Conservation (phyloP, 1,284 basidiomycete species). For the Macrocybe sp. region DNA sequence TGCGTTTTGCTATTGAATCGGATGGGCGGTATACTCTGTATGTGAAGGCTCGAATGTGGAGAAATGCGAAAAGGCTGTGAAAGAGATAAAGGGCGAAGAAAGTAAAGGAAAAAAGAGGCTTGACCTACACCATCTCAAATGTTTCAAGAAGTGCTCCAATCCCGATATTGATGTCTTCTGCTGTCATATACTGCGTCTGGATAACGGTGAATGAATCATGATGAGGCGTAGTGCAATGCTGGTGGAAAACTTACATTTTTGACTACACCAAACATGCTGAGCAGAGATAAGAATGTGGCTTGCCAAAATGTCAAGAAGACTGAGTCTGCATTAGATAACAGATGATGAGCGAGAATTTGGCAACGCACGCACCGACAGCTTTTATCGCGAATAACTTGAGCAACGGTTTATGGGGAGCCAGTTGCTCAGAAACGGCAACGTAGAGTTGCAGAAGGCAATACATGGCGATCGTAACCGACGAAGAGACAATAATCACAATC, state of each 20-base stretch:
- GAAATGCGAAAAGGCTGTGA: constrained; percentile 55
- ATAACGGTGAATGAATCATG: not conserved
- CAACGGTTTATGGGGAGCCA: constrained; percentile 60
- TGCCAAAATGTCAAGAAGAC: constrained; percentile 85
- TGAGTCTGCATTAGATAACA: constrained; percentile 15
- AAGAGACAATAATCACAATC: constrained; percentile 60
- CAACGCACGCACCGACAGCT: constrained; percentile 50
- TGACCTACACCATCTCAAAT: constrained; percentile 70
- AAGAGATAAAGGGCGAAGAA: constrained; percentile 6
- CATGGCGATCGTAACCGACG: constrained; percentile 79
- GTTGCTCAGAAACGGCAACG: constrained; percentile 48
- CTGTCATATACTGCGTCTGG: constrained; percentile 64
- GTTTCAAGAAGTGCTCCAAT: constrained; percentile 67
- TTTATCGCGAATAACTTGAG: constrained; percentile 74
- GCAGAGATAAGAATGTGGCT: constrained; percentile 53
- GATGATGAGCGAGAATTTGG: not conserved
- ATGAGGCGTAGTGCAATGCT: not conserved
- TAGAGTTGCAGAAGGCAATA: constrained; percentile 79
- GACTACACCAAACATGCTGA: constrained; percentile 59
- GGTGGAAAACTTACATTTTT: constrained; percentile 47
- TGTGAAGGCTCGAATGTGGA: constrained; percentile 73
- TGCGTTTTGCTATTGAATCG: constrained; percentile 30
- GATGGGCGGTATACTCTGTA: constrained; percentile 56
- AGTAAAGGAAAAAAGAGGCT: not conserved
- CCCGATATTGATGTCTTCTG: constrained; percentile 71